These are phyloP conservation scores for Dioszegia crocea DNA, from an alignment of 768 basidiomycete species.

Conservation along the genomic window DNA sequence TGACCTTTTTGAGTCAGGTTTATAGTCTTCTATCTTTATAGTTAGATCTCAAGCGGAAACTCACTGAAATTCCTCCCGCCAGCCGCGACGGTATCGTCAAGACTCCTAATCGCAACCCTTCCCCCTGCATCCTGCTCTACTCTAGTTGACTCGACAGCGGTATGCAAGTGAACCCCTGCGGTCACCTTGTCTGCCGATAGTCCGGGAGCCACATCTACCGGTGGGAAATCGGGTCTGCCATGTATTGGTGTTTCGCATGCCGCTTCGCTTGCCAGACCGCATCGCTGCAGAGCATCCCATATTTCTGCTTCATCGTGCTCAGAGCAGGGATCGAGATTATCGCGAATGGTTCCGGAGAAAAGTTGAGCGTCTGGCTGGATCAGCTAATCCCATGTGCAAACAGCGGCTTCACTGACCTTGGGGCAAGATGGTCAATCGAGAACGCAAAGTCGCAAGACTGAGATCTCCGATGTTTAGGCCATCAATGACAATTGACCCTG, in stretches of 20 bases:
- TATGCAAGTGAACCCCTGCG: too few species aligned
- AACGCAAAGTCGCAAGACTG: conserved; percentile 56
- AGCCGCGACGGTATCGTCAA: too few species aligned
- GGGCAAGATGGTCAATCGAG: conserved; percentile 60
- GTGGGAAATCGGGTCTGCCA: too few species aligned
- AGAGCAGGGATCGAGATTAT: conserved; percentile 48
- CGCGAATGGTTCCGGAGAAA: conserved; percentile 45
- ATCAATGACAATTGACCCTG: conserved; percentile 50
- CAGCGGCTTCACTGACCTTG: conserved; percentile 45
- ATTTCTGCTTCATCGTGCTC: conserved; percentile 42
- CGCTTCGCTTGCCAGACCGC: too few species aligned
- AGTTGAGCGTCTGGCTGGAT: conserved; percentile 37
- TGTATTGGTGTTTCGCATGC: too few species aligned
- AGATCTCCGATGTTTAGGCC: conserved; percentile 51
- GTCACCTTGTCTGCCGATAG: background rate
- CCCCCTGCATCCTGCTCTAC: too few species aligned
- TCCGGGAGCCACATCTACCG: background rate
- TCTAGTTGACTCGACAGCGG: too few species aligned
- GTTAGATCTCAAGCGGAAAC: too few species aligned
- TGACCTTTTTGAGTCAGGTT: too few species aligned
- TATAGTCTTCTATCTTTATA: too few species aligned
- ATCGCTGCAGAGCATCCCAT: conserved; percentile 39
- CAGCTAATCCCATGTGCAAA: background rate
- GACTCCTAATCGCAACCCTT: too few species aligned
- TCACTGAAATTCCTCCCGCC: too few species aligned